A percentile compares a stretch with the other conserved stretches of the same genome.
Evolutionary conservation across 306 rosid species (phyloP).

Genomic region (Sicyos baderoa): DNA sequence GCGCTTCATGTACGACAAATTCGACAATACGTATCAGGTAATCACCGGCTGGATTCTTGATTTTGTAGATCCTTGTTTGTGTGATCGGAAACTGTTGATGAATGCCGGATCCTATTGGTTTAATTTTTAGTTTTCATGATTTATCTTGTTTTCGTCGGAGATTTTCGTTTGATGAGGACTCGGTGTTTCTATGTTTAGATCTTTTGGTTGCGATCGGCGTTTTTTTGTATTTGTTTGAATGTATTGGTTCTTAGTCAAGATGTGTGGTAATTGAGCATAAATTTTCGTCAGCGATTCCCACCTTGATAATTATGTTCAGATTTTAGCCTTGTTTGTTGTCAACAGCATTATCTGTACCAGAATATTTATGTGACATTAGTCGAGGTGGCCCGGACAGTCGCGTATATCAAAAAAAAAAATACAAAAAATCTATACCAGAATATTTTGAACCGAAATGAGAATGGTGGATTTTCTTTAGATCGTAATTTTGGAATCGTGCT

Average conservation of each 20-base stretch:
- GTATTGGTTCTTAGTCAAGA: not conserved
- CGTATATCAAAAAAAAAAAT: too few species aligned
- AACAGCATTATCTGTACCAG: too few species aligned
- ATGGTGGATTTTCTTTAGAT: not conserved
- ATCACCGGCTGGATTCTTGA: not conserved
- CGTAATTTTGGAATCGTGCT: not conserved
- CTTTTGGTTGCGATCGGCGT: conserved; percentile 2
- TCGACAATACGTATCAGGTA: conserved; percentile 52
- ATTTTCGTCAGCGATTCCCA: not conserved
- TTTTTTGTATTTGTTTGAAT: not conserved
- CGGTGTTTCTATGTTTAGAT: conserved; percentile 1
- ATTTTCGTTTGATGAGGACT: not conserved
- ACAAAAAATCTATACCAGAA: too few species aligned
- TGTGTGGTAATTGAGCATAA: not conserved
- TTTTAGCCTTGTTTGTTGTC: not conserved
- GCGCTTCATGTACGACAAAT: too few species aligned
- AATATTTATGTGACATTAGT: too few species aligned
- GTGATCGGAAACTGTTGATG: not conserved
- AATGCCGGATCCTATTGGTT: not conserved
- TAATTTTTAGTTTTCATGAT: not conserved
- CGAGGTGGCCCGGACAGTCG: too few species aligned
- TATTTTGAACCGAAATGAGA: not conserved
- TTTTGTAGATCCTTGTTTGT: conserved; percentile 4
- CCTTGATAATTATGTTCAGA: not conserved
- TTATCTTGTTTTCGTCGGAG: not conserved